These are phyloP conservation scores for Stephanodiscus triporus DNA, from an alignment of 108 stramenopile species.

Conservation along the genomic window DNA sequence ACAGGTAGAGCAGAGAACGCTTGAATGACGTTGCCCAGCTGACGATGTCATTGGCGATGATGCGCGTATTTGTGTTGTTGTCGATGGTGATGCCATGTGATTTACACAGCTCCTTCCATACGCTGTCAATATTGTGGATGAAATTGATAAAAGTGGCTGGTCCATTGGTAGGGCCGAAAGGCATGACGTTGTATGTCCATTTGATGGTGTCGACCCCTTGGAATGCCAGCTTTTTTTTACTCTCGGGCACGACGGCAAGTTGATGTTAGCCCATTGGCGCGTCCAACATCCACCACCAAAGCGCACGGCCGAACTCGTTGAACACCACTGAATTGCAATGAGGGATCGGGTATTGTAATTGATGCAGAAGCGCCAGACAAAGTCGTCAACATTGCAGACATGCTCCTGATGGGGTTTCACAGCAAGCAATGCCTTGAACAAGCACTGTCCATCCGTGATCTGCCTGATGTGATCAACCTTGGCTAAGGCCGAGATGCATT, in stretches of 20 bases:
- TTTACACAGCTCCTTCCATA: neutral
- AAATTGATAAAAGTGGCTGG: neutral
- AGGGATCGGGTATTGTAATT: neutral
- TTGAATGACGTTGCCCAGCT: neutral
- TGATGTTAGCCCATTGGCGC: slow-evolving; percentile 2
- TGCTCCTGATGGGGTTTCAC: neutral
- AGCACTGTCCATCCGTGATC: neutral
- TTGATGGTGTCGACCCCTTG: no score
- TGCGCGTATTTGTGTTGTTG: neutral
- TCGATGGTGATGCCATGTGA: neutral
- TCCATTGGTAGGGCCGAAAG: neutral
- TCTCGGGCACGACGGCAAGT: neutral
- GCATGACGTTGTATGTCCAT: neutral
- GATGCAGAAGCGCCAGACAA: slow-evolving; percentile 5
- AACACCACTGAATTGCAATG: neutral
- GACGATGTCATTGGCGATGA: neutral
- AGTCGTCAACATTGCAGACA: neutral
- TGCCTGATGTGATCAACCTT: slow-evolving; percentile 2
- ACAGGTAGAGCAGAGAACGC: neutral
- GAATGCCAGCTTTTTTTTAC: neutral
- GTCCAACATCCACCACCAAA: slow-evolving; percentile 6
- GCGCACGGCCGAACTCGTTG: neutral
- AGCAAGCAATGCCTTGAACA: slow-evolving; percentile 2
- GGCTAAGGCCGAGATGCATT: neutral
- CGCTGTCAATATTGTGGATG: neutral